Conservation (phyloP, 1,284 basidiomycete species). For the Malassezia globosa region DNA sequence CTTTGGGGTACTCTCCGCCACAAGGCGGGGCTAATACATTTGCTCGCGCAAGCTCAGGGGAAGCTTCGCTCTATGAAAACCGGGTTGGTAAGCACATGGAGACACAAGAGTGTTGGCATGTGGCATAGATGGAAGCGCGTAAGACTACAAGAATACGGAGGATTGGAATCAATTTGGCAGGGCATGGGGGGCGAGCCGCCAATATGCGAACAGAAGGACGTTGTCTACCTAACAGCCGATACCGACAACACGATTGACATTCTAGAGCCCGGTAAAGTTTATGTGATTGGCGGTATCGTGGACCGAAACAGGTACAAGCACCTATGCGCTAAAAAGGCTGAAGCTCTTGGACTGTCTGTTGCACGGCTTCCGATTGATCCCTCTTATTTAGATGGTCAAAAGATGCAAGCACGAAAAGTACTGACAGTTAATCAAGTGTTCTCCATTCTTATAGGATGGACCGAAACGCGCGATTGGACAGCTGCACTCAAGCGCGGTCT, state of each 20-base stretch:
- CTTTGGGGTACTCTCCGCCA: constrained; percentile 8
- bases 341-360: constrained; percentile 61
- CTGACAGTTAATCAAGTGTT: constrained; percentile 92
- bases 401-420: constrained; percentile 76
- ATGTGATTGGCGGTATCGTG: constrained; percentile 90
- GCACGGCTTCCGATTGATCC: constrained; percentile 72
- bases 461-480: constrained; percentile 47
- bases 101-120: constrained; percentile 59
- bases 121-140: constrained; percentile 70
- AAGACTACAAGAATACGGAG: constrained; percentile 63
- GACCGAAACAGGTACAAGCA: constrained; percentile 90
- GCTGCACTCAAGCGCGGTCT: constrained; percentile 63
- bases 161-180: constrained; percentile 22
- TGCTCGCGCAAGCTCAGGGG: constrained; percentile 4
- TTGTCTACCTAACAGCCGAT: constrained; percentile 87
- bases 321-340: constrained; percentile 76
- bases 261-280: constrained; percentile 71
- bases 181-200: background rate
- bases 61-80: constrained; percentile 50
- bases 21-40: constrained; percentile 3
- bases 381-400: constrained; percentile 6
- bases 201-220: background rate
- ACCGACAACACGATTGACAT: constrained; percentile 70
- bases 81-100: constrained; percentile 62
- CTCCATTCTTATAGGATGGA: constrained; percentile 82